A percentile compares a stretch with the other conserved stretches of the same genome.
Evolutionary conservation across 2,329 filamentous ascomycete species (phyloP).

Genomic region (Sporothrix humicola): DNA sequence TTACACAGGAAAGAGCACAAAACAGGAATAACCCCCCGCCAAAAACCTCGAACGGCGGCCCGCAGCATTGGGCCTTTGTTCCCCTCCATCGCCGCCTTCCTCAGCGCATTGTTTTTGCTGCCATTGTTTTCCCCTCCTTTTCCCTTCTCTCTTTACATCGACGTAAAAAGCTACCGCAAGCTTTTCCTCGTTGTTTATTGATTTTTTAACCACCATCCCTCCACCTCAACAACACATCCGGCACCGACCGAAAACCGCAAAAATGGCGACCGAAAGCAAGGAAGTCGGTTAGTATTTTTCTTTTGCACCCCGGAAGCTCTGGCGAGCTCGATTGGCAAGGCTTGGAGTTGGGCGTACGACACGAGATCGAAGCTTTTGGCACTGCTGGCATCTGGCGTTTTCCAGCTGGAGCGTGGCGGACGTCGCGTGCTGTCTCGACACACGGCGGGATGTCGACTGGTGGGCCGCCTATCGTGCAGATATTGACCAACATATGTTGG

Average conservation of each 20-base stretch:
- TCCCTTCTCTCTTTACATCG: constrained; percentile 6
- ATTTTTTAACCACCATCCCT: not conserved
- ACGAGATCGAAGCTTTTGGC: not conserved
- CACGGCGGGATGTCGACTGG: not conserved
- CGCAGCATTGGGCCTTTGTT: constrained; percentile 20
- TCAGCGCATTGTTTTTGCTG: constrained; percentile 25
- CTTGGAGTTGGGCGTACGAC: not conserved
- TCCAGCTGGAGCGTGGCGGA: not conserved
- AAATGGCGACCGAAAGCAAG: constrained; percentile 50
- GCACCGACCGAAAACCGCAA: constrained; percentile 44
- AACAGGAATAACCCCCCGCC: constrained; percentile 27
- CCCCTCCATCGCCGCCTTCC: constrained; percentile 28
- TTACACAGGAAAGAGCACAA: constrained; percentile 24
- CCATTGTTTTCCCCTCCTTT: constrained; percentile 28
- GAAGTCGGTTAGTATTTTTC: constrained; percentile 50
- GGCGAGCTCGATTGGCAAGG: not conserved
- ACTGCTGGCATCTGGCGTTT: not conserved
- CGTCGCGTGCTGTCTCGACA: constrained; percentile 22
- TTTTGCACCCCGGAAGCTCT: not conserved
- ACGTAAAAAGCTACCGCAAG: constrained; percentile 31
- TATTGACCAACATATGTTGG: not conserved
- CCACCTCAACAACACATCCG: not conserved
- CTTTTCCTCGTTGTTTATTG: constrained; percentile 17
- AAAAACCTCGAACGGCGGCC: constrained; percentile 30
- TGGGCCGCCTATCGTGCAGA: constrained; percentile 22